Conservation (phyloP, 345 rosid genomes). For the Gossypium anomalum region DNA sequence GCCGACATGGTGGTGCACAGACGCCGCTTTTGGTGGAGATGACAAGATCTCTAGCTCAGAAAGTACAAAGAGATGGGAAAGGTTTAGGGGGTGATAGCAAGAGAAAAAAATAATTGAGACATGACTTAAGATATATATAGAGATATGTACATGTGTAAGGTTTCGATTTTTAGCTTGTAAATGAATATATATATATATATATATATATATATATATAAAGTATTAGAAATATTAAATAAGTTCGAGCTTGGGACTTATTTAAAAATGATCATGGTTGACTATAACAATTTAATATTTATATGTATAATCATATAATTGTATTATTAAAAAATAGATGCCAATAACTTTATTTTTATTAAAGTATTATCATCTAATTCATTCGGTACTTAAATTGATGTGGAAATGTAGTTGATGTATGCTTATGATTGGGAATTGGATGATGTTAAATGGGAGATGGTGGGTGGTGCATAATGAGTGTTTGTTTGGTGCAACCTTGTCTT, state of each 20-base stretch:
- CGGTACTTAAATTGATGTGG: not conserved
- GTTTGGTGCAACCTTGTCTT: constrained; percentile 16
- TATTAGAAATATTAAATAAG: too few species aligned
- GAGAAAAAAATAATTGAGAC: not conserved
- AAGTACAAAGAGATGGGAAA: not conserved
- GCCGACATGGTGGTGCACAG: constrained; percentile 25
- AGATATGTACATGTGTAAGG: too few species aligned
- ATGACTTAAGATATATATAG: not conserved
- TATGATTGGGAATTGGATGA: not conserved
- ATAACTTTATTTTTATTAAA: too few species aligned
- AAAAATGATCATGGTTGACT: too few species aligned
- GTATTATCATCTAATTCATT: too few species aligned
- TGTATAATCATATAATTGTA: too few species aligned
- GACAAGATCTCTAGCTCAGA: not conserved
- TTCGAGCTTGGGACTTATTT: too few species aligned
- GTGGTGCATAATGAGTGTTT: not conserved
- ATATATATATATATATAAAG: too few species aligned
- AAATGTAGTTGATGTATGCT: not conserved
- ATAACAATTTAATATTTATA: too few species aligned
- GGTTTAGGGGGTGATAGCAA: not conserved
- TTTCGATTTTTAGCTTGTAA: too few species aligned
- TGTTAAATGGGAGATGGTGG: not conserved
- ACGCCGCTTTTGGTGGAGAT: not conserved
- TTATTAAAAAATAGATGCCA: too few species aligned
- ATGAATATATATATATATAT: too few species aligned